Base-by-base conservation (phyloP, 225 moss, liverwort and hornwort species). In the Physcomitrium patens region DNA sequence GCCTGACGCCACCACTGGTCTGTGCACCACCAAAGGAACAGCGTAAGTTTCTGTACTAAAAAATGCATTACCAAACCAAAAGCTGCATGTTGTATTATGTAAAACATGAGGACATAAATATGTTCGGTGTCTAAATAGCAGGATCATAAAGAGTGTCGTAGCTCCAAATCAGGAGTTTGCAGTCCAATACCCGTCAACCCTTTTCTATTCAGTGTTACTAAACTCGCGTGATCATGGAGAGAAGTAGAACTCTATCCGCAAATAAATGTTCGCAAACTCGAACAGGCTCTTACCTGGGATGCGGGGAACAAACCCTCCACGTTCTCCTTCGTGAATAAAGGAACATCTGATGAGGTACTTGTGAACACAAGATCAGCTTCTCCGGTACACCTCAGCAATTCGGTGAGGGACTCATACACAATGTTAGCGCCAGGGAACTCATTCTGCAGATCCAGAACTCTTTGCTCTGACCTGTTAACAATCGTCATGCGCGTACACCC, bases 311-410 rank as follows among this genome's bases (percentile, higher is more conserved):
- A 82, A 49, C 62, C 57, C 78, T 88, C 85, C 50, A 80, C 91
- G 60, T 91, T 79, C 63, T 89, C 86, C 76, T 85, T 94, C 54
- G 75, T 80, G 26, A 86, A 91, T 10, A 94, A 68, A 45, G 89
- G 91, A 43, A 84, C 83, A 10, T 91, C 88, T 11, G 93, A 89
- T 24, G 91, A 85, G 60, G 93, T 94, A 69, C 91, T 89, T 8
- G 93, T 94, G 56, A 94, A 94, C 53, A 94, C 83, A 14, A 94
- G 77, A 22, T 90, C 83, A 20, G 91, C 79, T 57, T 90, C 88
- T 44, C 82, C 86, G n/a, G 91, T 86, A 64, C 82, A 91, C 52
- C 76, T 82, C 80, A 91, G 78, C 89, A 91, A 79, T 70, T 89
- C 89, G 50, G 71, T 9, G 6, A 91, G 79, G 22, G 88, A 88